Evolutionary conservation across 2,329 filamentous ascomycete species (phyloP), one percentile per base, ranked within the genome.

Genomic region (Pseudopithomyces chartarum): DNA sequence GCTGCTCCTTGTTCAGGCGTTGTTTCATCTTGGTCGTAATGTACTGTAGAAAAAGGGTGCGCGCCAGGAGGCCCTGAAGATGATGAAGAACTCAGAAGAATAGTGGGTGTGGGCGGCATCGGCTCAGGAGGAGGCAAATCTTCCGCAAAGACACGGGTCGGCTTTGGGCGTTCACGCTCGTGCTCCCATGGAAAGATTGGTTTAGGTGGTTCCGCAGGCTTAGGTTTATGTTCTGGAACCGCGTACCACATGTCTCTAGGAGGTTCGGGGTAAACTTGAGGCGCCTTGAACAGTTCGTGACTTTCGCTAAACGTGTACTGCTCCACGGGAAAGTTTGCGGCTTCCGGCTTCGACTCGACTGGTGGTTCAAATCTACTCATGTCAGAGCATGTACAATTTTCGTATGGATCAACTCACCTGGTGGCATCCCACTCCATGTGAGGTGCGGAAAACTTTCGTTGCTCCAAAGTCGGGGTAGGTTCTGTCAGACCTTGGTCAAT

Each of bases 151-250:
- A 87, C 82, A 63, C 91, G 85, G 12, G 84, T 85, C 10, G 86
- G 78, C 66, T 81, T 85, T 12, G 88, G 83, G 59, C 85, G 85
- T 56, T 87, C 79, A 15, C 84, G 85, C 59, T 88, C 80, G 40
- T 76, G 78, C 75, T 99, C 95, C 95, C 95, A 99, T 0, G 95
- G 95, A 74, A 99, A 99, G 47, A 98, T 88, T 2, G 87, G 83
- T 46, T 84, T 83, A 13, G 87, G 84, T 58, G 80, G 84, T 61
- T 87, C 81, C 46, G 85, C 82, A 20, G 86, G 85, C 17, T 81
- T 80, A 56, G 85, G 83, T 60, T 83, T 77, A 10, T 66, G 60
- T 54, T 86, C 71, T 5, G 92, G 92, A 34, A 96, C 84, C 66
- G 94, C 81, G 72, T 95, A 97, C 83, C 89, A 95, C 91, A 97